These are phyloP conservation scores for Kitagawia praeruptora DNA, from an alignment of 129 eudicot species.

Conservation along the genomic window DNA sequence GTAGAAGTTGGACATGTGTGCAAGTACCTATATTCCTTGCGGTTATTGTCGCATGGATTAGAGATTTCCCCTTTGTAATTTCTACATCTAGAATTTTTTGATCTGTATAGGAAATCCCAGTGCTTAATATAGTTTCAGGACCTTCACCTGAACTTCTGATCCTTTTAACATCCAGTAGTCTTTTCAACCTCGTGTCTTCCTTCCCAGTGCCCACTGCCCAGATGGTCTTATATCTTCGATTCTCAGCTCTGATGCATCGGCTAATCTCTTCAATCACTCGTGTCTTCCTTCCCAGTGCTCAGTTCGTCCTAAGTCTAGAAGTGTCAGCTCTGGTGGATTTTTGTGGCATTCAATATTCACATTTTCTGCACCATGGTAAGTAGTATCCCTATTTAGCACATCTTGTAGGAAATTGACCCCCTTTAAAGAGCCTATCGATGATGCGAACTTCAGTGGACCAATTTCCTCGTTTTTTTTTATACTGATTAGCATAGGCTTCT, in stretches of 20 bases:
- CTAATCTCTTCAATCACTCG: not conserved
- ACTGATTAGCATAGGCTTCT: too few relatives aligned
- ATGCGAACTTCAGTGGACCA: not conserved
- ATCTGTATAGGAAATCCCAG: not conserved
- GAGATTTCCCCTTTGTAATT: slow-evolving; percentile 17
- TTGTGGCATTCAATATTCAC: not conserved
- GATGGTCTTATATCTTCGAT: slow-evolving; percentile 6
- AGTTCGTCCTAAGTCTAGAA: not conserved
- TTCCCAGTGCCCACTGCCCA: not conserved
- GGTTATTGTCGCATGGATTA: slow-evolving; percentile 25
- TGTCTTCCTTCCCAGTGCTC: slow-evolving; percentile 5
- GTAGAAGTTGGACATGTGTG: not conserved
- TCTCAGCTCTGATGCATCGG: not conserved
- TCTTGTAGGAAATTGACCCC: not conserved
- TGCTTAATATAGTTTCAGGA: not conserved
- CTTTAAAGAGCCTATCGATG: not conserved
- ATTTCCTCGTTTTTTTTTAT: too few relatives aligned
- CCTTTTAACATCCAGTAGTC: too few relatives aligned
- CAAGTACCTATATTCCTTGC: slow-evolving; percentile 21
- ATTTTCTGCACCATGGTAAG: not conserved
- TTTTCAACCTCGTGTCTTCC: not conserved
- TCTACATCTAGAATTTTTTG: not conserved
- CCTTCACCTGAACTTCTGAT: not conserved
- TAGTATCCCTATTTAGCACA: not conserved
- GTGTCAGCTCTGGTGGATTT: not conserved